Conservation (phyloP, 1,139 yeast species). For the Torulaspora pretoriensis region DNA sequence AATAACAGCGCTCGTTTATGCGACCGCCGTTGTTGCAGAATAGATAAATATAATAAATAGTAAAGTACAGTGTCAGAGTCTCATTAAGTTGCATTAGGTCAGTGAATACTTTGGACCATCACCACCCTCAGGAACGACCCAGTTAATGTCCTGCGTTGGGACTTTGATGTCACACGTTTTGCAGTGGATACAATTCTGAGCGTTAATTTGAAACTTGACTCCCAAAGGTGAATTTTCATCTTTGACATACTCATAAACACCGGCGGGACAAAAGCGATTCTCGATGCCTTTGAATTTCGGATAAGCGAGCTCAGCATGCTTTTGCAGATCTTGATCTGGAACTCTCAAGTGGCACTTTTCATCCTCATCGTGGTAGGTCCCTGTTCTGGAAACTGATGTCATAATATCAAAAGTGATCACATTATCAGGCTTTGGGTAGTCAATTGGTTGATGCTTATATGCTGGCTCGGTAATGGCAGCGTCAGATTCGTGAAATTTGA, state of each 20-base stretch:
- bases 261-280: slow-evolving; percentile 94
- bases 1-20: background rate
- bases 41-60: slow-evolving; percentile 5
- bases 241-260: slow-evolving; percentile 88
- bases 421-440: slow-evolving; percentile 93
- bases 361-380: slow-evolving; percentile 92
- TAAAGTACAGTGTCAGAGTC: slow-evolving; percentile 1
- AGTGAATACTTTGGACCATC: slow-evolving; percentile 85
- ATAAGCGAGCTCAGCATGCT: slow-evolving; percentile 65
- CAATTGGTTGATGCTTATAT: slow-evolving; percentile 58
- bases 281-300: slow-evolving; percentile 83
- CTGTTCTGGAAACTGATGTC: slow-evolving; percentile 92
- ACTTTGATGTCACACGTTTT: slow-evolving; percentile 97
- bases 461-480: slow-evolving; percentile 70
- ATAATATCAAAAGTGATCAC: slow-evolving; percentile 81
- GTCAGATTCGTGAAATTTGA: slow-evolving; percentile 67
- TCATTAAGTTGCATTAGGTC: slow-evolving; percentile 21
- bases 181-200: slow-evolving; percentile 97
- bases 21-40: background rate
- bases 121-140: slow-evolving; percentile 98
- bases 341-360: slow-evolving; percentile 85
- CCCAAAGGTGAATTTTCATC: slow-evolving; percentile 58
- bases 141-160: slow-evolving; percentile 87
- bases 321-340: slow-evolving; percentile 62
- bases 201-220: slow-evolving; percentile 83